A percentile compares a stretch with the other conserved stretches of the same genome.
Conservation (phyloP, 306 rosid genomes). For the barrel medic (Medicago truncatula) region MtrunA17r5.0-ANR NC_053046.1:14893501-14894000, state of each 20-base stretch:
- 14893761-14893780: constrained; percentile 56
- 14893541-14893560: constrained; percentile 86
- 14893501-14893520: constrained; percentile 71
- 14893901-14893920: constrained; percentile 90
- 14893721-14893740: constrained; percentile 13
- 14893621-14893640: constrained; percentile 25
- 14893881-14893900: constrained; percentile 84
- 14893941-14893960: constrained; percentile 70
- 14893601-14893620: constrained; percentile 74
- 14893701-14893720: constrained; percentile 50
- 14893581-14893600: constrained; percentile 81
- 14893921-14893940: constrained; percentile 77
- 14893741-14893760: constrained; percentile 32
- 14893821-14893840: constrained; percentile 79
- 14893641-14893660: constrained; percentile 48
- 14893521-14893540: constrained; percentile 84
- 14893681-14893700: constrained; percentile 59
- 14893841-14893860: constrained; percentile 58
- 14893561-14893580: constrained; percentile 86
- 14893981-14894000: constrained; percentile 85
- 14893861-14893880: constrained; percentile 70
- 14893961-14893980: constrained; percentile 69
- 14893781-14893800: constrained; percentile 60
- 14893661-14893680: constrained; percentile 76
- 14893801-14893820: constrained; percentile 66